Evolutionary conservation across 306 rosid genomes (phyloP).

Genomic region (Rubus parviflorus): DNA sequence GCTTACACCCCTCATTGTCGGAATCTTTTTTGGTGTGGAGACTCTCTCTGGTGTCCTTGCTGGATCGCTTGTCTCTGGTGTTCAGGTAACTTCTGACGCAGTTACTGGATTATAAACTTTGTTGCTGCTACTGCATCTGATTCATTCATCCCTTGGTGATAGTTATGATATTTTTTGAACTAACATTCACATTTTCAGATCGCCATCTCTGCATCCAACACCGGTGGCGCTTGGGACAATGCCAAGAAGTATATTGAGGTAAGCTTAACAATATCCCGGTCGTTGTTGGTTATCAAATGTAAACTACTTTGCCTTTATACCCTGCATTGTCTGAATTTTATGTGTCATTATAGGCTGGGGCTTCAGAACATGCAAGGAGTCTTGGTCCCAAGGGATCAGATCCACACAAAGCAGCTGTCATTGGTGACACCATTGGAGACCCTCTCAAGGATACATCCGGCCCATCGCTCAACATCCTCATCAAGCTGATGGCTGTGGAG

Average conservation of each 20-base stretch:
- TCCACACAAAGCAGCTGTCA: constrained; percentile 91
- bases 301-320: background rate
- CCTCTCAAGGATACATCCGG: constrained; percentile 97
- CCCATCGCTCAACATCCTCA: constrained; percentile 95
- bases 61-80: constrained; percentile 91
- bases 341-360: constrained; percentile 62
- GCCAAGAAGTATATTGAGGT: constrained; percentile 99
- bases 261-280: constrained; percentile 22
- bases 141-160: background rate
- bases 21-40: constrained; percentile 92
- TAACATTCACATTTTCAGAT: constrained; percentile 38
- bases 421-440: constrained; percentile 97
- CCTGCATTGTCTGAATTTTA: constrained; percentile 4
- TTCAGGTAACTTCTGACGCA: constrained; percentile 53
- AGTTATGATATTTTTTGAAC: background rate
- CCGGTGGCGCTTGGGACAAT: constrained; percentile 99
- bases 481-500: constrained; percentile 96
- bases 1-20: constrained; percentile 92
- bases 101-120: background rate
- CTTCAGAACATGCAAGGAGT: constrained; percentile 82
- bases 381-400: constrained; percentile 97
- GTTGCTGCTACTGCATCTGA: background rate
- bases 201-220: constrained; percentile 98
- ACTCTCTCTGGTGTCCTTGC: constrained; percentile 97
- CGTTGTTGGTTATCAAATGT: background rate